Conservation (phyloP, 106 monocot genomes). For the Triglochin maritima region DNA sequence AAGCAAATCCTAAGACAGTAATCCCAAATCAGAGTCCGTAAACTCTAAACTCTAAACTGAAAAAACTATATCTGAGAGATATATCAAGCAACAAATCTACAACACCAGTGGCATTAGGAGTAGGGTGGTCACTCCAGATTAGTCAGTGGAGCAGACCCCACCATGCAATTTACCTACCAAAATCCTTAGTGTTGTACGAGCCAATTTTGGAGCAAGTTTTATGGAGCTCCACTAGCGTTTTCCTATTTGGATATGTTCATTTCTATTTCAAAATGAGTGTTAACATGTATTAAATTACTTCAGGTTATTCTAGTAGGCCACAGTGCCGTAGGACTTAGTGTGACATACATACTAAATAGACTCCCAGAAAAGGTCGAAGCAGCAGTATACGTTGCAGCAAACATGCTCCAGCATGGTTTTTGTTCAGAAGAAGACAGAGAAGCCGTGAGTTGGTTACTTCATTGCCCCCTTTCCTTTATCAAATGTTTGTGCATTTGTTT, state of each 20-base stretch:
- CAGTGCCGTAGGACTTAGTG: slow-evolving; percentile 31
- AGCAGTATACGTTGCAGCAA: slow-evolving; percentile 36
- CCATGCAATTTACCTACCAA: too few species aligned
- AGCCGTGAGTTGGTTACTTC: slow-evolving; percentile 8
- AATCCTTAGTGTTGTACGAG: too few species aligned
- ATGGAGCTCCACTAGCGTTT: too few species aligned
- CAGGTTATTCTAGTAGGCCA: slow-evolving; percentile 33
- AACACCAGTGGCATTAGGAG: too few species aligned
- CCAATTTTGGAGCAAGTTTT: too few species aligned
- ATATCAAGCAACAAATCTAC: too few species aligned
- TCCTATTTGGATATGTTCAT: not conserved
- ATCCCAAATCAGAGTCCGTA: too few species aligned
- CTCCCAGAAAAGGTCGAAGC: slow-evolving; percentile 22
- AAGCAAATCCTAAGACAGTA: too few species aligned
- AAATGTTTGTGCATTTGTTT: not conserved
- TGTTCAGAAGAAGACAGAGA: slow-evolving; percentile 20
- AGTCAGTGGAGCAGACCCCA: too few species aligned
- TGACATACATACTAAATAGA: slow-evolving; percentile 21
- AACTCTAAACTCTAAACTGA: too few species aligned
- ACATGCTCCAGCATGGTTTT: slow-evolving; percentile 32
- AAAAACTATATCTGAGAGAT: too few species aligned
- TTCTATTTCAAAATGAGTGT: not conserved
- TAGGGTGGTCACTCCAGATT: too few species aligned
- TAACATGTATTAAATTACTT: not conserved
- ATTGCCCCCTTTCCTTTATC: not conserved